Conservation (phyloP, 2,329 filamentous ascomycete species). For the Septoria petroselini region DNA sequence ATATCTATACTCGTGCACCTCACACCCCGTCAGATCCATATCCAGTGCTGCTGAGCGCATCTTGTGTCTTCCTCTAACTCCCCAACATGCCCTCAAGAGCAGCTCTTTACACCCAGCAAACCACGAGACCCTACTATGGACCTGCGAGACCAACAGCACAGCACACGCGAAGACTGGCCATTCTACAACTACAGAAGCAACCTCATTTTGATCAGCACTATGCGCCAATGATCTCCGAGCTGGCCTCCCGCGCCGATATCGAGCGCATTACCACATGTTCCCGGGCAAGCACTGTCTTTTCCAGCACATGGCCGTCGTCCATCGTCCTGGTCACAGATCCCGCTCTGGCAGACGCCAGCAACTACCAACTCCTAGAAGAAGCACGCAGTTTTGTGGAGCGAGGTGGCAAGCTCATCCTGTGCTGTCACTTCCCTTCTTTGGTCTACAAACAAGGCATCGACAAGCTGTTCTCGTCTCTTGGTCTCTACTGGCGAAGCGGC, state of each 20-base stretch:
- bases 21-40: constrained; percentile 7
- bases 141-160: constrained; percentile 12
- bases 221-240: constrained; percentile 9
- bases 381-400: constrained; percentile 22
- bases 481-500: constrained; percentile 23
- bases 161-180: constrained; percentile 15
- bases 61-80: constrained; percentile 5
- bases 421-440: constrained; percentile 23
- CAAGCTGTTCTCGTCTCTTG: constrained; percentile 22
- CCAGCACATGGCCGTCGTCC: constrained; percentile 3
- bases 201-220: constrained; percentile 23
- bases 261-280: constrained; percentile 17
- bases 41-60: constrained; percentile 5
- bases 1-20: constrained; percentile 10
- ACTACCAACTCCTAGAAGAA: constrained; percentile 14
- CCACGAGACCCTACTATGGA: constrained; percentile 16
- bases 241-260: constrained; percentile 20
- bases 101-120: constrained; percentile 17
- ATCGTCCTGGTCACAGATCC: constrained; percentile 22
- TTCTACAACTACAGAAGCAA: constrained; percentile 26
- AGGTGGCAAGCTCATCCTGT: constrained; percentile 26
- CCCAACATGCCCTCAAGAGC: constrained; percentile 19
- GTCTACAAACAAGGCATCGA: constrained; percentile 12
- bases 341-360: constrained; percentile 17
- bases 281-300: constrained; percentile 15